Evolutionary conservation across 495 filamentous ascomycete species (phyloP).

Genomic region (Pyrenula aspistea): DNA sequence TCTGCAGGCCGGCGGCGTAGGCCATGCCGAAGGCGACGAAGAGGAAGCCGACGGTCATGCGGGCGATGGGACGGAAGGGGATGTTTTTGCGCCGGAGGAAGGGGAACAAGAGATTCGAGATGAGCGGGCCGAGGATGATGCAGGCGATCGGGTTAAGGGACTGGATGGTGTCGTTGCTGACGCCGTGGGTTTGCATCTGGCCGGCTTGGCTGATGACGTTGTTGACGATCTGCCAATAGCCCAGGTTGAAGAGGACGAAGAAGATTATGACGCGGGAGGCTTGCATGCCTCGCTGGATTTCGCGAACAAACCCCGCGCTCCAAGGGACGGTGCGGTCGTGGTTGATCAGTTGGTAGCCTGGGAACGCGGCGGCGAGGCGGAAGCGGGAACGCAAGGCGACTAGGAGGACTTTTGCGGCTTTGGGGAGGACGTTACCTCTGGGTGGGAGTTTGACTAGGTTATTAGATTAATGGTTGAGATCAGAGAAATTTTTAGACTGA

Average conservation of each 20-base stretch:
- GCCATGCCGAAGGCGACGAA: slow-evolving; percentile 30
- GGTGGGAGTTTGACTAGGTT: slow-evolving; percentile 25
- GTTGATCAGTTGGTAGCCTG: slow-evolving; percentile 12
- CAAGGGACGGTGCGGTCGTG: slow-evolving; percentile 13
- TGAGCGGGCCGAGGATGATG: slow-evolving; percentile 32
- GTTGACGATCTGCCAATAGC: slow-evolving; percentile 23
- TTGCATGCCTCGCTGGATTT: slow-evolving; percentile 17
- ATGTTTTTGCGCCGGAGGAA: slow-evolving; percentile 24
- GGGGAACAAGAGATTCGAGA: slow-evolving; percentile 34
- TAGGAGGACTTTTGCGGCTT: slow-evolving; percentile 19
- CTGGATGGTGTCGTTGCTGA: slow-evolving; percentile 39
- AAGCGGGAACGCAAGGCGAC: slow-evolving; percentile 12
- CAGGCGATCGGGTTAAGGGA: slow-evolving; percentile 23
- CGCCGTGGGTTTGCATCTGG: slow-evolving; percentile 32
- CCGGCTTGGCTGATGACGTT: slow-evolving; percentile 44
- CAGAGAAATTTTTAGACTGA: background rate
- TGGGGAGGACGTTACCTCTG: slow-evolving; percentile 26
- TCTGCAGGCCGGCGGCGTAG: slow-evolving; percentile 35
- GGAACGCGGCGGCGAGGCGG: slow-evolving; percentile 14
- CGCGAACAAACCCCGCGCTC: slow-evolving; percentile 35
- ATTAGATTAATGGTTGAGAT: background rate
- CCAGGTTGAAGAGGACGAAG: slow-evolving; percentile 17
- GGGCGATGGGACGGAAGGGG: slow-evolving; percentile 33
- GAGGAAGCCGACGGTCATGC: slow-evolving; percentile 37
- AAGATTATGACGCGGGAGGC: slow-evolving; percentile 24